A percentile compares a stretch with the other conserved stretches of the same genome.
Evolutionary conservation across 2,329 filamentous ascomycete genomes (phyloP).

Genomic region (Aphanoascus verrucosus): DNA sequence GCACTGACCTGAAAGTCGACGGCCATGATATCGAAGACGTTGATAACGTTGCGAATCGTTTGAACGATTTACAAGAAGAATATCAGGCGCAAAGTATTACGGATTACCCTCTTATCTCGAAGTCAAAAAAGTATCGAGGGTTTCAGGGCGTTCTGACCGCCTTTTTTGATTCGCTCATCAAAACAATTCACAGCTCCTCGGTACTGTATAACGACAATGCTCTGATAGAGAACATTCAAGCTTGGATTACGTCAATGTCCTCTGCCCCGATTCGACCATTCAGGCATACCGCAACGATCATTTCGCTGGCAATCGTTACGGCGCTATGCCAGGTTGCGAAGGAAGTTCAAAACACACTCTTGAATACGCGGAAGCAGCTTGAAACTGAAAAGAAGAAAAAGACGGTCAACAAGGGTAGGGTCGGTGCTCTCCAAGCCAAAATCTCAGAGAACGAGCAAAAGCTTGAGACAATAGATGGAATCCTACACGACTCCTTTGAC

Average conservation of each 20-base stretch:
- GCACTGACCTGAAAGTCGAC: conserved; percentile 68
- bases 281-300: conserved; percentile 82
- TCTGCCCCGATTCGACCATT: conserved; percentile 80
- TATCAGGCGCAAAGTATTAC: conserved; percentile 74
- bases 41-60: conserved; percentile 68
- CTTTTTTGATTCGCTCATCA: conserved; percentile 69
- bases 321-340: conserved; percentile 64
- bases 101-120: conserved; percentile 85
- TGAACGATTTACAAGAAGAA: conserved; percentile 77
- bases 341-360: conserved; percentile 59
- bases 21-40: conserved; percentile 78
- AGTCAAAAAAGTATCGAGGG: conserved; percentile 60
- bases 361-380: conserved; percentile 65
- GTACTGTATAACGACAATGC: conserved; percentile 64
- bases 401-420: conserved; percentile 65
- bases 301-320: conserved; percentile 67
- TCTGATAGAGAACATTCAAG: conserved; percentile 76
- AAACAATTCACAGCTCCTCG: conserved; percentile 69
- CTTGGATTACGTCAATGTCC: conserved; percentile 86
- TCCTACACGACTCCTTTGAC: conserved; percentile 79
- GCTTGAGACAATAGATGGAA: conserved; percentile 57
- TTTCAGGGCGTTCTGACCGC: conserved; percentile 68
- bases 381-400: conserved; percentile 64
- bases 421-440: conserved; percentile 60
- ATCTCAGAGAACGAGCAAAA: conserved; percentile 60